Evolutionary conservation across 1,284 basidiomycete genomes (phyloP).

Genomic region (Tilletia caries): DNA sequence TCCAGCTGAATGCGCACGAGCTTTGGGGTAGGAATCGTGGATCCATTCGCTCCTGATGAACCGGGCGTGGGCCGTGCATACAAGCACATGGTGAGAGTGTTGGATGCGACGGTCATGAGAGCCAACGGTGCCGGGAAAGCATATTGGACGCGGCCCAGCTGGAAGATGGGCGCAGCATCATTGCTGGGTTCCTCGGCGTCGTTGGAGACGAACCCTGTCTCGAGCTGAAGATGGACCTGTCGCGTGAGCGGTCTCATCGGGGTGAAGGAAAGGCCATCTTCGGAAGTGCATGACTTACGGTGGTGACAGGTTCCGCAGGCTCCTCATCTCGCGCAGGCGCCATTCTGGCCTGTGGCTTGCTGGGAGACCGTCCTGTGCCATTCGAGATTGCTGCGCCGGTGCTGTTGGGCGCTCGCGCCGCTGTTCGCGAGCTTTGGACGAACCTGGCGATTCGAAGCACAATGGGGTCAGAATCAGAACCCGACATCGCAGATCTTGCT

Average conservation of each 20-base stretch:
- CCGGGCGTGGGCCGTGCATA: constrained; percentile 30
- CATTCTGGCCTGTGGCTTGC: background rate
- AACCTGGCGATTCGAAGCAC: background rate
- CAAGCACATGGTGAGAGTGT: constrained; percentile 50
- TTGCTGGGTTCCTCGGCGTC: constrained; percentile 20
- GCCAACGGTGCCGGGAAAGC: constrained; percentile 47
- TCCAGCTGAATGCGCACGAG: constrained; percentile 50
- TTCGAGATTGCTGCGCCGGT: background rate
- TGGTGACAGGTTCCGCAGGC: constrained; percentile 3
- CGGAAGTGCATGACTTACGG: background rate
- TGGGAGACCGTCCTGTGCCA: background rate
- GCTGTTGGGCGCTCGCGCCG: background rate
- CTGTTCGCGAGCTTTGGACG: constrained; percentile 10
- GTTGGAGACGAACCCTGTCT: constrained; percentile 45
- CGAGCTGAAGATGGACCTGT: constrained; percentile 22
- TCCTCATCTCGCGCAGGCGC: background rate
- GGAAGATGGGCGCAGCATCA: constrained; percentile 40
- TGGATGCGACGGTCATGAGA: constrained; percentile 42
- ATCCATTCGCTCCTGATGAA: constrained; percentile 11
- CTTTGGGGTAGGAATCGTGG: constrained; percentile 23
- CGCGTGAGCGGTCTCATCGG: background rate
- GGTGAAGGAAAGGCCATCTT: background rate
- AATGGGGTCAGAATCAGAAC: too few species aligned
- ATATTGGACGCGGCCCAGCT: constrained; percentile 50
- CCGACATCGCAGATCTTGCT: too few species aligned